Evolutionary conservation across 441 rosid species (phyloP).

Genomic region (Bruguiera hainesii): DNA sequence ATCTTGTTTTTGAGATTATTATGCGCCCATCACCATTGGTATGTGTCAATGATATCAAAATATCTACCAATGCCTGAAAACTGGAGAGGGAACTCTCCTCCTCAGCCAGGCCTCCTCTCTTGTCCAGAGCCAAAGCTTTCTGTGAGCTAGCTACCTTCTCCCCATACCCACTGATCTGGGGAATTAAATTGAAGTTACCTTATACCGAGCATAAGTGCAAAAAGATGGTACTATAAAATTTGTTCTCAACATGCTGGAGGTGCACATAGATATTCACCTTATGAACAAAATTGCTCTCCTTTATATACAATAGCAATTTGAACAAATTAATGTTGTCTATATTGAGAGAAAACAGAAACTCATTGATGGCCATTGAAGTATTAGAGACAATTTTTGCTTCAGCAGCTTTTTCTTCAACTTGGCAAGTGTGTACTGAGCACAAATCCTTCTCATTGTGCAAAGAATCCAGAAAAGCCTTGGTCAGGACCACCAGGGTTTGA

Average conservation of each 20-base stretch:
- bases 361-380: slow-evolving; percentile 76
- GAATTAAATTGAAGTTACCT: slow-evolving; percentile 16
- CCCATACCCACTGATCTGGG: slow-evolving; percentile 81
- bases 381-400: slow-evolving; percentile 33
- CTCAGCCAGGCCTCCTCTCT: slow-evolving; percentile 35
- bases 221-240: slow-evolving; percentile 5
- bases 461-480: slow-evolving; percentile 59
- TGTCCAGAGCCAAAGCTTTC: slow-evolving; percentile 34
- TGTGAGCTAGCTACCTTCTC: slow-evolving; percentile 50
- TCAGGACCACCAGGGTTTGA: slow-evolving; percentile 77
- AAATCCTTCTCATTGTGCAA: slow-evolving; percentile 38
- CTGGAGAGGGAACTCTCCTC: slow-evolving; percentile 59
- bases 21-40: slow-evolving; percentile 87
- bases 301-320: slow-evolving; percentile 71
- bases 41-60: slow-evolving; percentile 69
- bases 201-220: slow-evolving; percentile 12
- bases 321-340: slow-evolving; percentile 89
- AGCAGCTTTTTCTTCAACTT: slow-evolving; percentile 33
- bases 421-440: slow-evolving; percentile 24
- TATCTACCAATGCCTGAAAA: slow-evolving; percentile 66
- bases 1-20: slow-evolving; percentile 63
- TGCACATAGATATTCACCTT: slow-evolving; percentile 52
- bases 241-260: slow-evolving; percentile 7
- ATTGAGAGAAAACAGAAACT: slow-evolving; percentile 74
- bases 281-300: slow-evolving; percentile 81